These are phyloP conservation scores for Mucor indicus DNA, from an alignment of 371 early-diverging fungal genomes.

Conservation along the genomic window DNA sequence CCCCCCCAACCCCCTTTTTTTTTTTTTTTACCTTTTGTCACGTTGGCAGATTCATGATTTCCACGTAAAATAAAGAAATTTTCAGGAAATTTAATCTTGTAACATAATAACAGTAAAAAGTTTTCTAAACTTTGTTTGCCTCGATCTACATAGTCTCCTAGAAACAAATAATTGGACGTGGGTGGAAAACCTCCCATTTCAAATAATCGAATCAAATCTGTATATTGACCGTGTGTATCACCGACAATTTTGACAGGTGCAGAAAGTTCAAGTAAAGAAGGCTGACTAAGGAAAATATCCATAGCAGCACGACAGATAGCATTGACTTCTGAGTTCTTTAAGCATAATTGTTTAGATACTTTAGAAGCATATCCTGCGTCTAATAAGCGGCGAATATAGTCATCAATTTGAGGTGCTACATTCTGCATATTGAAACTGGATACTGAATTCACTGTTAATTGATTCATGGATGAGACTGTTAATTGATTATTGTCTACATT, in stretches of 20 bases:
- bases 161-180: slow-evolving; percentile 87
- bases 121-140: slow-evolving; percentile 97
- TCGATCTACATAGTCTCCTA: slow-evolving; percentile 99
- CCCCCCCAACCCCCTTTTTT: background rate
- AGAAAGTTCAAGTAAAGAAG: slow-evolving; percentile 90
- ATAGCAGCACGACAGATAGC: slow-evolving; percentile 84
- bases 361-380: slow-evolving; percentile 76
- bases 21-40: slow-evolving; percentile 75
- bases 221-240: slow-evolving; percentile 96
- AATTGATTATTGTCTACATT: slow-evolving; percentile 31
- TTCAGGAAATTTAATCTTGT: slow-evolving; percentile 97
- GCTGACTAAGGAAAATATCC: slow-evolving; percentile 91
- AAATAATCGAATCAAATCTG: slow-evolving; percentile 87
- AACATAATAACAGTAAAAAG: slow-evolving; percentile 89
- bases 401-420: slow-evolving; percentile 61
- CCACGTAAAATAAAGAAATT: slow-evolving; percentile 97
- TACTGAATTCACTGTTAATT: slow-evolving; percentile 40
- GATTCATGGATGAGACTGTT: slow-evolving; percentile 43
- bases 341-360: slow-evolving; percentile 67
- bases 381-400: slow-evolving; percentile 77
- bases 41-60: slow-evolving; percentile 98
- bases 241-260: slow-evolving; percentile 96
- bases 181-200: slow-evolving; percentile 93
- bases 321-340: slow-evolving; percentile 86
- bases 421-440: slow-evolving; percentile 31